Conservation (phyloP, 2,329 filamentous ascomycete species). For the Ascochyta viciae-villosae region DNA sequence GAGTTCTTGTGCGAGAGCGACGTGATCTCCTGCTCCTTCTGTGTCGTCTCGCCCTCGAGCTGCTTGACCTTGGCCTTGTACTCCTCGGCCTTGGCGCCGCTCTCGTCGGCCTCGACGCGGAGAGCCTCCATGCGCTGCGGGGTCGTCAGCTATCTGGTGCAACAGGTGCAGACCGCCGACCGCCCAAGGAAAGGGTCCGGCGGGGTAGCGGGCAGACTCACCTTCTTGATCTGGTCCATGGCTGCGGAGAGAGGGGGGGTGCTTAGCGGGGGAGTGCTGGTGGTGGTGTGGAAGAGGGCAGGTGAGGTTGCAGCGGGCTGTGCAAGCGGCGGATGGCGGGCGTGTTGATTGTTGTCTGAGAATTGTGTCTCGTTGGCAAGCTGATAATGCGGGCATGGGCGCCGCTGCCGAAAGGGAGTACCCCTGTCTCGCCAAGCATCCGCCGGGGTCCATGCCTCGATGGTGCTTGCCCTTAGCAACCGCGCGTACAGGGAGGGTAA, state of each 20-base stretch:
- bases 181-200: conserved; percentile 32
- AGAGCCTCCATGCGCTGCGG: conserved; percentile 91
- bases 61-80: conserved; percentile 85
- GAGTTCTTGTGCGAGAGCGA: conserved; percentile 95
- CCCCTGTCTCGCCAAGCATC: conserved; percentile 24
- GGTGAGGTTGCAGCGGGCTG: conserved; percentile 17
- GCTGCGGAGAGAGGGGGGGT: conserved; percentile 24
- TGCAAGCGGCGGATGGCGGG: conserved; percentile 9
- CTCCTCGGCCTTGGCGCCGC: conserved; percentile 82
- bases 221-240: conserved; percentile 93
- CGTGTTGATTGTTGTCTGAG: conserved; percentile 34
- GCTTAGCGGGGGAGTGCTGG: conserved; percentile 8
- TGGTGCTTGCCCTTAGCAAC: conserved; percentile 35
- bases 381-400: conserved; percentile 39
- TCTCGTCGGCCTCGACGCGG: conserved; percentile 91
- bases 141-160: conserved; percentile 29
- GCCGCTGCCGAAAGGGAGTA: conserved; percentile 28
- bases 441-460: background rate
- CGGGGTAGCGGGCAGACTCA: conserved; percentile 61
- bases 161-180: conserved; percentile 7
- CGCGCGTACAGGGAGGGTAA: conserved; percentile 18
- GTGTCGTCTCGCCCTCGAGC: conserved; percentile 91
- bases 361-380: conserved; percentile 24
- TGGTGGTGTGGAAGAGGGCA: conserved; percentile 6
- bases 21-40: conserved; percentile 98